Conservation (phyloP, 352 stramenopile genomes). For the Elongisporangium anandrum region DNA sequence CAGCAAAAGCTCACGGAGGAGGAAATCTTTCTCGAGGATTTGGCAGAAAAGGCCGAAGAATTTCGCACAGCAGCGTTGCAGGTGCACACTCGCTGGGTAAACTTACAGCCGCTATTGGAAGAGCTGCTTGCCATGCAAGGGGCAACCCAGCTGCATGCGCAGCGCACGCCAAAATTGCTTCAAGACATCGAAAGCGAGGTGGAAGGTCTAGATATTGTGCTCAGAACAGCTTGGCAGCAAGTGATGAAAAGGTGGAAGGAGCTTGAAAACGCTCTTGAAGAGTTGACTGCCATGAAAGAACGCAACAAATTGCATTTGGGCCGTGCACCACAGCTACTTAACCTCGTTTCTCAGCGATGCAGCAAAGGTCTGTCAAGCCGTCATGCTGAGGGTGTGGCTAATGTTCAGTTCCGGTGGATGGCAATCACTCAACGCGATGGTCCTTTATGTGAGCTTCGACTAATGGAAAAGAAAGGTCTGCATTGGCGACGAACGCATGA, state of each 20-base stretch:
- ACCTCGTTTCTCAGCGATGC: constrained; percentile 41
- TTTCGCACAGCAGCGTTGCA: constrained; percentile 49
- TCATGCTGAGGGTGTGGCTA: constrained; percentile 54
- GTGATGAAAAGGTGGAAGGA: constrained; percentile 53
- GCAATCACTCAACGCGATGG: constrained; percentile 58
- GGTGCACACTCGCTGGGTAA: constrained; percentile 64
- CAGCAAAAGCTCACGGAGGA: constrained; percentile 14
- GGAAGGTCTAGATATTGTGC: constrained; percentile 58
- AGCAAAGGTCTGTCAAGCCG: constrained; percentile 46
- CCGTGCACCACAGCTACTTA: constrained; percentile 44
- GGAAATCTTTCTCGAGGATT: constrained; percentile 23
- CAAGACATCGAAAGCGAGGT: constrained; percentile 37
- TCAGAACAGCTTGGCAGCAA: constrained; percentile 57
- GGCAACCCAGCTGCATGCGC: constrained; percentile 41
- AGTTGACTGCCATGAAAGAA: constrained; percentile 56
- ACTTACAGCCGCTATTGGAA: constrained; percentile 58
- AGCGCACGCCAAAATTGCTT: constrained; percentile 44
- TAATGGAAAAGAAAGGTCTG: constrained; percentile 64
- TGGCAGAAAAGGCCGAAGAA: constrained; percentile 28
- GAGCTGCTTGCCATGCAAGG: constrained; percentile 56
- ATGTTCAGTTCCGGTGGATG: constrained; percentile 73
- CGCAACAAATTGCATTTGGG: constrained; percentile 58
- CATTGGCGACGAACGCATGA: constrained; percentile 76
- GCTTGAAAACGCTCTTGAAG: constrained; percentile 38
- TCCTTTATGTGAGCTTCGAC: constrained; percentile 50